phyloP scores from a whole-genome alignment of 2,329 filamentous ascomycete genomes.

The Ophiostoma ips region DNA sequence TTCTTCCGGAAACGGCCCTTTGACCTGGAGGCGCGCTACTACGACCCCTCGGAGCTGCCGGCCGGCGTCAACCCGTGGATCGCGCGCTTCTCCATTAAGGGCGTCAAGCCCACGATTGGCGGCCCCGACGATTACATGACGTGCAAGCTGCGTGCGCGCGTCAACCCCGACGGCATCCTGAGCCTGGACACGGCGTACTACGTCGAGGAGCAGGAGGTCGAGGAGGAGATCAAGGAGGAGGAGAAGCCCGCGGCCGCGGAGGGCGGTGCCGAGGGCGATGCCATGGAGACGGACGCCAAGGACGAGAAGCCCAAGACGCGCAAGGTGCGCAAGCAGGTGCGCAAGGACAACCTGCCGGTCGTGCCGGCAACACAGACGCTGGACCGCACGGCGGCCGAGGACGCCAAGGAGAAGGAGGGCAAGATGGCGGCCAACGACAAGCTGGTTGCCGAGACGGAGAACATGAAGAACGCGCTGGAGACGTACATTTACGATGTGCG shows the following conservation, averaged over 20 bases:
- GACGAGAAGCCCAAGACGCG: slow-evolving; percentile 60
- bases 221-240: slow-evolving; percentile 45
- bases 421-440: slow-evolving; percentile 97
- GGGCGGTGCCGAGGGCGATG: slow-evolving; percentile 18
- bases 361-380: slow-evolving; percentile 70
- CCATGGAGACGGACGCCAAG: slow-evolving; percentile 66
- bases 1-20: slow-evolving; percentile 98
- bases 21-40: slow-evolving; percentile 88
- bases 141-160: slow-evolving; percentile 95
- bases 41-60: slow-evolving; percentile 71
- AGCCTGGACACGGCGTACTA: slow-evolving; percentile 97
- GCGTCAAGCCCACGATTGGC: slow-evolving; percentile 65
- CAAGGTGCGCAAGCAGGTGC: slow-evolving; percentile 98
- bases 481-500: slow-evolving; percentile 93
- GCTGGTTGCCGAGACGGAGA: slow-evolving; percentile 92
- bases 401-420: slow-evolving; percentile 68
- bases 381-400: slow-evolving; percentile 51
- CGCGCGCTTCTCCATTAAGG: slow-evolving; percentile 94
- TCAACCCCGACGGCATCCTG: slow-evolving; percentile 91
- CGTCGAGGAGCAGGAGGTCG: slow-evolving; percentile 93
- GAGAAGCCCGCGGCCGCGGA: slow-evolving; percentile 13
- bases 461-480: slow-evolving; percentile 99
- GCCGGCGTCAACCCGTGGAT: slow-evolving; percentile 92
- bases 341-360: slow-evolving; percentile 89
- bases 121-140: slow-evolving; percentile 97